Evolutionary conservation across 495 filamentous ascomycete genomes (phyloP).

Genomic region (Aspergillus nidulans): DNA sequence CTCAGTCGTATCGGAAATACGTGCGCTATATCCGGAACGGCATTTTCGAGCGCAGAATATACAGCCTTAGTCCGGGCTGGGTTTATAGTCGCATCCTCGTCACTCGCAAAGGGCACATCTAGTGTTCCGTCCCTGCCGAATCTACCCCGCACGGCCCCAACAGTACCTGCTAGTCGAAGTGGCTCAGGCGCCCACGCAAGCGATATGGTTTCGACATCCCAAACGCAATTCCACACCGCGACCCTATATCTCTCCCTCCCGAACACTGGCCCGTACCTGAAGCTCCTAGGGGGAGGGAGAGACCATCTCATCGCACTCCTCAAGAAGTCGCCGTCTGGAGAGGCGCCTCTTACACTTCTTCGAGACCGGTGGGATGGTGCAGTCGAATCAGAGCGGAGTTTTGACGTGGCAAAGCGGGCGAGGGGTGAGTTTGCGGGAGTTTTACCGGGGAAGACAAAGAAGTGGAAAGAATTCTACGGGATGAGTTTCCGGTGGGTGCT

Average conservation of each 20-base stretch:
- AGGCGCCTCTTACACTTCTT: constrained; percentile 62
- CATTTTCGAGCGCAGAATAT: constrained; percentile 49
- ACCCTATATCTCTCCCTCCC: constrained; percentile 65
- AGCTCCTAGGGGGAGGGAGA: constrained; percentile 62
- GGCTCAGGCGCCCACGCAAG: not conserved
- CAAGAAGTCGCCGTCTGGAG: constrained; percentile 56
- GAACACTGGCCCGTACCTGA: constrained; percentile 67
- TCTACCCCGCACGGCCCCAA: constrained; percentile 40
- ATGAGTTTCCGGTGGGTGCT: constrained; percentile 74
- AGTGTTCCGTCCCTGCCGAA: constrained; percentile 53
- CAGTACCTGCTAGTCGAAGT: constrained; percentile 46
- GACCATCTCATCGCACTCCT: constrained; percentile 63
- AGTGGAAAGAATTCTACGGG: constrained; percentile 78
- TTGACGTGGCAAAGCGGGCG: constrained; percentile 54
- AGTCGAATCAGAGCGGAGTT: constrained; percentile 53
- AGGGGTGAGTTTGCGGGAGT: constrained; percentile 67
- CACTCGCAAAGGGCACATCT: constrained; percentile 38
- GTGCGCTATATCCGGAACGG: constrained; percentile 41
- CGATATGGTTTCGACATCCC: not conserved
- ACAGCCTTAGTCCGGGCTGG: constrained; percentile 62
- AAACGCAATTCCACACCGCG: constrained; percentile 29
- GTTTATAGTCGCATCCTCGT: constrained; percentile 60
- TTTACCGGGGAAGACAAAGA: constrained; percentile 68
- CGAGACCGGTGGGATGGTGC: constrained; percentile 81
- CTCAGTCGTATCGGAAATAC: constrained; percentile 52